A percentile compares a stretch with the other conserved stretches of the same genome.
These are phyloP conservation scores for Trypanosoma brucei DNA, from an alignment of 208 protist species.

Conservation along the genomic window DNA sequence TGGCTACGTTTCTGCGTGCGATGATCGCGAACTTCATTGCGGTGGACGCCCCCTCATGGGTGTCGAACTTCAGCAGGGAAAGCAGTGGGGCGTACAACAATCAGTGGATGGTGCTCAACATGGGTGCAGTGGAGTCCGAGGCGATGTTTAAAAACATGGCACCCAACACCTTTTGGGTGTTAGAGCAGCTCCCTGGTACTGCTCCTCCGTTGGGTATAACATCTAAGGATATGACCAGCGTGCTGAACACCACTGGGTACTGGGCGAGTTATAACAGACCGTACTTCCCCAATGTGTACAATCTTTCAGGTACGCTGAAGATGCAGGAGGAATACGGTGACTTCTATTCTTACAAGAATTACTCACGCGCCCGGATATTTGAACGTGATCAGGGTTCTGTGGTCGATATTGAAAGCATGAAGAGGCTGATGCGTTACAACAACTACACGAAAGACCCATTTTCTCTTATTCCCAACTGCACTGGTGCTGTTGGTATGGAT, in stretches of 20 bases:
- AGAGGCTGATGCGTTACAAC: slow-evolving; percentile 63
- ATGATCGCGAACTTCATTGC: slow-evolving; percentile 66
- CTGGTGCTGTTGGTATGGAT: slow-evolving; percentile 8
- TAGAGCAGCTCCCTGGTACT: slow-evolving; percentile 77
- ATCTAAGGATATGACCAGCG: slow-evolving; percentile 51
- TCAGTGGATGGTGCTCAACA: slow-evolving; percentile 89
- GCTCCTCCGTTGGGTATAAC: slow-evolving; percentile 18
- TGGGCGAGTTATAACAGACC: slow-evolving; percentile 87
- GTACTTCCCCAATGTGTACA: slow-evolving; percentile 62
- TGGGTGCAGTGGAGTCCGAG: slow-evolving; percentile 36
- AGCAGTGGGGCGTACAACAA: slow-evolving; percentile 93
- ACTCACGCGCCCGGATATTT: slow-evolving; percentile 61
- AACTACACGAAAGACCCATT: slow-evolving; percentile 64
- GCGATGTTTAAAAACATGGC: slow-evolving; percentile 18
- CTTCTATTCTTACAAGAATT: slow-evolving; percentile 45
- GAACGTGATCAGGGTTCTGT: slow-evolving; percentile 31
- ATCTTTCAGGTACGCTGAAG: slow-evolving; percentile 45
- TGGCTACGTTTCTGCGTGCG: slow-evolving; percentile 57
- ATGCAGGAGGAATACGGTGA: slow-evolving; percentile 21
- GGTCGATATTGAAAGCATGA: slow-evolving; percentile 32
- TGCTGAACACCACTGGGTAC: slow-evolving; percentile 33
- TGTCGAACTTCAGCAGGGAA: slow-evolving; percentile 47
- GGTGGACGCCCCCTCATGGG: slow-evolving; percentile 45
- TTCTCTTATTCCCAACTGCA: slow-evolving; percentile 43
- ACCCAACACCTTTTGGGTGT: slow-evolving; percentile 44